Conservation (phyloP, 2,329 filamentous ascomycete species). For the Pseudocercospora fuligena region DNA sequence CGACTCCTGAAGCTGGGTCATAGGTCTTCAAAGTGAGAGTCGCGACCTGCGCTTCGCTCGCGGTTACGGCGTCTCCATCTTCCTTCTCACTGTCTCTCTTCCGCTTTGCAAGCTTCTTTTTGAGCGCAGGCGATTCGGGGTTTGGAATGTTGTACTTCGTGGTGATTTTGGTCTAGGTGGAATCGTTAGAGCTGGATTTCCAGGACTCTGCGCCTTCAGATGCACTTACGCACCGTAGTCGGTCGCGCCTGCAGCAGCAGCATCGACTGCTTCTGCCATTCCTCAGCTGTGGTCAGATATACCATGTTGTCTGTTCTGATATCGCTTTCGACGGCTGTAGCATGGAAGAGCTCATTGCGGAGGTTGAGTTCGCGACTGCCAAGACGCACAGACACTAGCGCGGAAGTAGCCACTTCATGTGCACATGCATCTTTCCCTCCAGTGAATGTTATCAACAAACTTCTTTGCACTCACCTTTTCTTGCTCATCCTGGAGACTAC, state of each 20-base stretch:
- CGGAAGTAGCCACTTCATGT: neutral
- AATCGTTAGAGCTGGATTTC: slow-evolving; percentile 10
- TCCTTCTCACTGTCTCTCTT: slow-evolving; percentile 32
- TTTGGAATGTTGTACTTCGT: slow-evolving; percentile 80
- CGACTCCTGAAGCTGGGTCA: slow-evolving; percentile 78
- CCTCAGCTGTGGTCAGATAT: slow-evolving; percentile 78
- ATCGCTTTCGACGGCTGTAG: neutral
- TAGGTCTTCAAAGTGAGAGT: slow-evolving; percentile 86
- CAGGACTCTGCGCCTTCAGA: slow-evolving; percentile 9
- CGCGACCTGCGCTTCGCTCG: slow-evolving; percentile 63
- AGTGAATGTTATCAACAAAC: neutral
- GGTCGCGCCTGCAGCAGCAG: slow-evolving; percentile 87
- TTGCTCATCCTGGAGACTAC: neutral
- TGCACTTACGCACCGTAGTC: slow-evolving; percentile 67
- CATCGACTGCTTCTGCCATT: slow-evolving; percentile 88
- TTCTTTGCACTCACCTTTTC: neutral
- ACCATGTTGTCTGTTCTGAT: slow-evolving; percentile 63
- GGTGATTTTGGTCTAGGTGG: slow-evolving; percentile 78
- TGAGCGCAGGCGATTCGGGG: slow-evolving; percentile 39
- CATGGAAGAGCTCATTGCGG: slow-evolving; percentile 1
- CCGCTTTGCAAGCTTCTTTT: slow-evolving; percentile 36
- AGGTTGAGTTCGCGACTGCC: neutral
- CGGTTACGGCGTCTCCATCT: slow-evolving; percentile 31
- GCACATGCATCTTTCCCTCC: neutral
- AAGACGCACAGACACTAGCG: slow-evolving; percentile 3